Percentiles rank a stretch among this genome's conserved stretches.
These are phyloP conservation scores for Priceomyces carsonii DNA, from an alignment of 805 yeast genomes.

Conservation along the genomic window DNA sequence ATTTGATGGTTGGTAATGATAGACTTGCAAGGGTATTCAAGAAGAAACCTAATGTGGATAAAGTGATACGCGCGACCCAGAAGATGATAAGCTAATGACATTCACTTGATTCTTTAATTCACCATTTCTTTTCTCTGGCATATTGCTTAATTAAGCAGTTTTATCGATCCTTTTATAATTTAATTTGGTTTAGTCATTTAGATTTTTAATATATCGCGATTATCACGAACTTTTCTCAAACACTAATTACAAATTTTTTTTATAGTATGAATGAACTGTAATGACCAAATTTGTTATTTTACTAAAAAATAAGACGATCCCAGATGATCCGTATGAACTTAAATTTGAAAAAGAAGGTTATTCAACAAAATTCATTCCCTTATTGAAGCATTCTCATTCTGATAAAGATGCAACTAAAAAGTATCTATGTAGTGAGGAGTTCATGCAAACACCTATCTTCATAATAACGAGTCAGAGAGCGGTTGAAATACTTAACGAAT, in stretches of 20 bases:
- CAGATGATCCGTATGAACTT: constrained; percentile 65
- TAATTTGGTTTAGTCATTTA: too few relatives aligned
- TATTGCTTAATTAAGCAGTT: too few relatives aligned
- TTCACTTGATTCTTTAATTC: too few relatives aligned
- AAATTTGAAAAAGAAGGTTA: constrained; percentile 36
- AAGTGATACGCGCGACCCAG: constrained; percentile 4
- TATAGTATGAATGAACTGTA: too few relatives aligned
- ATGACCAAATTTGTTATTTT: constrained; percentile 41
- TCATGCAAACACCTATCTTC: constrained; percentile 48
- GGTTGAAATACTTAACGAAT: constrained; percentile 68
- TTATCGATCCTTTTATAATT: too few relatives aligned
- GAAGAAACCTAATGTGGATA: constrained; percentile 4
- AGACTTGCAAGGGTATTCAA: constrained; percentile 39
- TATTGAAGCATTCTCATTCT: constrained; percentile 64
- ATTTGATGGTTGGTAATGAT: constrained; percentile 45
- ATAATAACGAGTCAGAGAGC: constrained; percentile 91
- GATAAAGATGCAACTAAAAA: constrained; percentile 45
- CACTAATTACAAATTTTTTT: too few relatives aligned
- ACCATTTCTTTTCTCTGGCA: too few relatives aligned
- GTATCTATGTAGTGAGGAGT: constrained; percentile 45
- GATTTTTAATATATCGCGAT: too few relatives aligned
- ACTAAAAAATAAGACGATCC: constrained; percentile 70
- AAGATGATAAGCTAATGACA: not conserved
- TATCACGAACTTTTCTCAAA: too few relatives aligned
- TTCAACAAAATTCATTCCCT: constrained; percentile 64